phyloP scores from a whole-genome alignment of 352 stramenopile genomes.

The Phytophthora multivora region DNA sequence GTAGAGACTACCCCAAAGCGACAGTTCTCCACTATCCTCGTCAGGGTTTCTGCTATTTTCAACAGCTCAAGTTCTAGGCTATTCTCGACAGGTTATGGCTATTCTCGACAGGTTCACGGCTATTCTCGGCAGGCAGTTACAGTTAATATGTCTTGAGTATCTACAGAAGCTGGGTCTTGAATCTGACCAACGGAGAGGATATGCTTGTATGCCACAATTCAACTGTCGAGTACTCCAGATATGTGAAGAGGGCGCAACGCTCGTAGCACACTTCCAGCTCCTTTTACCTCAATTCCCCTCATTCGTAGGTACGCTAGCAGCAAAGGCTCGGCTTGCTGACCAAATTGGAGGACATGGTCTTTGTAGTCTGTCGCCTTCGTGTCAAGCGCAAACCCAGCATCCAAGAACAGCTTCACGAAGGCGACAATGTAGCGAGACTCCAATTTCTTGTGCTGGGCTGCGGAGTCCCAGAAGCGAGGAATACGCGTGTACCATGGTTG shows the following conservation, averaged over 20 bases:
- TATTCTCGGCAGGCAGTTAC: no score
- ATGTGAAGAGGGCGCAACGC: constrained; percentile 4
- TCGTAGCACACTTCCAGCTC: background rate
- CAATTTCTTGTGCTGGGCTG: no score
- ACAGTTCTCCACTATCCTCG: no score
- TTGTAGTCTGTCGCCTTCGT: background rate
- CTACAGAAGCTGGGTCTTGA: constrained; percentile 4
- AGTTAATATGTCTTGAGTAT: constrained; percentile 4
- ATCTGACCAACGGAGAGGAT: background rate
- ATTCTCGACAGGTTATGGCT: no score
- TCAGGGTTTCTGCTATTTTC: no score
- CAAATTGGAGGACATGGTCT: background rate
- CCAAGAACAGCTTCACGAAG: constrained; percentile 27
- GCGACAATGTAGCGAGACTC: constrained; percentile 17
- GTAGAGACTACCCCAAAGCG: no score
- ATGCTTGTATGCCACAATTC: constrained; percentile 5
- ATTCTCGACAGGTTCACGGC: no score
- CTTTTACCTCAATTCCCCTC: background rate
- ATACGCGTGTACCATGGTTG: no score
- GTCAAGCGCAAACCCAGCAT: background rate
- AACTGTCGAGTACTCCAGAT: background rate
- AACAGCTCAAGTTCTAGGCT: no score
- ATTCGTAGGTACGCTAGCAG: constrained; percentile 8
- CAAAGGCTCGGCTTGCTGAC: background rate
- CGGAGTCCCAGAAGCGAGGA: no score